These are phyloP conservation scores for Theobroma grandiflorum DNA, from an alignment of 441 rosid species.

Conservation along the genomic window DNA sequence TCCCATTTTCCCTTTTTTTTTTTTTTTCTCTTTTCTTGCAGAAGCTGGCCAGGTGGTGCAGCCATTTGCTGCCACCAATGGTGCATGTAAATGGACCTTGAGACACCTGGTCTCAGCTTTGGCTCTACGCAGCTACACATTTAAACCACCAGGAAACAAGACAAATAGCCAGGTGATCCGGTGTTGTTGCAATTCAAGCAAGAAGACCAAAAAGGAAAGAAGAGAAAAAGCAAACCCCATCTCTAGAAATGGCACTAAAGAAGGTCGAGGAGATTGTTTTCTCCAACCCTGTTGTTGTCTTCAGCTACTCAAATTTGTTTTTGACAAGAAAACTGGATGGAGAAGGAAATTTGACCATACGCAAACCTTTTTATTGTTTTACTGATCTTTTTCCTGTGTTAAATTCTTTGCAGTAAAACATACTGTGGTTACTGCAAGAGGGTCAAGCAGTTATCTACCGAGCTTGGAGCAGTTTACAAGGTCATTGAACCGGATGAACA, in stretches of 20 bases:
- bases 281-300: constrained; percentile 68
- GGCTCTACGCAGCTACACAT: neutral
- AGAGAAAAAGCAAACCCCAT: constrained; percentile 22
- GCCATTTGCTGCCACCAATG: constrained; percentile 12
- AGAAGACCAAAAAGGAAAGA: constrained; percentile 39
- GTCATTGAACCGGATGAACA: constrained; percentile 64
- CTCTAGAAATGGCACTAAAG: constrained; percentile 41
- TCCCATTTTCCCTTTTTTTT: neutral
- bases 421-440: constrained; percentile 70
- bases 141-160: neutral
- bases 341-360: no score
- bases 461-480: constrained; percentile 64
- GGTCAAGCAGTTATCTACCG: constrained; percentile 71
- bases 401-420: constrained; percentile 59
- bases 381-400: neutral
- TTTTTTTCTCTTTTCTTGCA: neutral
- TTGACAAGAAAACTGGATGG: no score
- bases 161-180: constrained; percentile 43
- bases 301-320: constrained; percentile 50
- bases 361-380: neutral
- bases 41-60: neutral
- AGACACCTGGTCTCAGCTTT: constrained; percentile 23
- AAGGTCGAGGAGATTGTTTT: constrained; percentile 62
- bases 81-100: neutral
- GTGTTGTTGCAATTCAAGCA: constrained; percentile 39